Evolutionary conservation across 2,329 filamentous ascomycete genomes (phyloP).

Genomic region (Hortaea sp.): DNA sequence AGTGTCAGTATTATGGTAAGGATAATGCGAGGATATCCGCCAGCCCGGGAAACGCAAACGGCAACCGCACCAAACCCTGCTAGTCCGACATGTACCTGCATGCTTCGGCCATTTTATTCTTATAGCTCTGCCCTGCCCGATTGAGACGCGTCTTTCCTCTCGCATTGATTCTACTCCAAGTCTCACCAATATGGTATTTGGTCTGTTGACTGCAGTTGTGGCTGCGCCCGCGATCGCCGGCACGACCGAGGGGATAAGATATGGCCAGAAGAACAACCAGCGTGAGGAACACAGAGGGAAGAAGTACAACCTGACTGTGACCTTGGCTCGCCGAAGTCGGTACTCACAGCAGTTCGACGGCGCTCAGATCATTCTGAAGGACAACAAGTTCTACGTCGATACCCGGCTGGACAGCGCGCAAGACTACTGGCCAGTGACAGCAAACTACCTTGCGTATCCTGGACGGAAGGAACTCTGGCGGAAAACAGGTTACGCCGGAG

Average conservation of each 20-base stretch:
- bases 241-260: conserved; percentile 25
- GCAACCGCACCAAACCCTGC: no score
- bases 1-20: no score
- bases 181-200: conserved; percentile 17
- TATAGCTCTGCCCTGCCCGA: no score
- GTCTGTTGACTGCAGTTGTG: conserved; percentile 23
- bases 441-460: conserved; percentile 40
- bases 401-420: conserved; percentile 10
- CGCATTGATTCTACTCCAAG: no score
- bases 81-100: no score
- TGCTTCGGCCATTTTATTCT: no score
- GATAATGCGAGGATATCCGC: no score
- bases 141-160: no score
- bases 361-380: conserved; percentile 21
- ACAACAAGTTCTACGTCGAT: conserved; percentile 34
- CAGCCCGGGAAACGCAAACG: no score
- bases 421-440: conserved; percentile 23
- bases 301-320: conserved; percentile 22
- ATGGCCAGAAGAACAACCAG: conserved; percentile 22
- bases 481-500: conserved; percentile 27
- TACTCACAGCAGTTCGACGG: conserved; percentile 20
- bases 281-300: conserved; percentile 24
- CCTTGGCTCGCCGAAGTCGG: conserved; percentile 14
- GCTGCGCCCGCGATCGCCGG: conserved; percentile 26
- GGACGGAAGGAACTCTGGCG: conserved; percentile 24